Percentiles rank a stretch among this genome's conserved stretches.
Conservation (phyloP, 164 flowering plant species). For the Liriodendron chinense region DNA sequence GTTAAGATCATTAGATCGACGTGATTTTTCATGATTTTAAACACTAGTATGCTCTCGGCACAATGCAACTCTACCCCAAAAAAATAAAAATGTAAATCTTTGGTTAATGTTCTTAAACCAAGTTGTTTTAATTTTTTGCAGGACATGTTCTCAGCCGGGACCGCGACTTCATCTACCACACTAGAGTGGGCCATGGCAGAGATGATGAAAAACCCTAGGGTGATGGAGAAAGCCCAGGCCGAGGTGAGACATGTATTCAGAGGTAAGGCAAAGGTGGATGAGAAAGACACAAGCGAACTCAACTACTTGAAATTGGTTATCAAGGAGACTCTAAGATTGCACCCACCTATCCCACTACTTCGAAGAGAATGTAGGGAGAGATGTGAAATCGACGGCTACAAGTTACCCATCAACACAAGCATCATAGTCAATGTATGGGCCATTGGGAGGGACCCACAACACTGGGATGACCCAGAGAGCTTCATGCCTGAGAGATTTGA, state of each 20-base stretch:
- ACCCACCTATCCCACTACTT: constrained; percentile 39
- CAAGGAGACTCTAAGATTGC: constrained; percentile 37
- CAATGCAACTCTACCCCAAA: too few species aligned
- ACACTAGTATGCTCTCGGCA: too few species aligned
- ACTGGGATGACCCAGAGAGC: constrained; percentile 35
- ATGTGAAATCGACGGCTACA: constrained; percentile 24
- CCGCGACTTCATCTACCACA: not conserved
- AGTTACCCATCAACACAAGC: constrained; percentile 29
- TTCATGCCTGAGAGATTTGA: constrained; percentile 42
- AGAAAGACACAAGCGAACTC: not conserved
- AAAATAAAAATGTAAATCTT: too few species aligned
- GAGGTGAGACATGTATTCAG: not conserved
- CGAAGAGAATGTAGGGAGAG: constrained; percentile 31
- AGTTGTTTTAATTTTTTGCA: not conserved
- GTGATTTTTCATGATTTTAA: too few species aligned
- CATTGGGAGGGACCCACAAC: constrained; percentile 26
- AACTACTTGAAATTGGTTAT: constrained; percentile 6
- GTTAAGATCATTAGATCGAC: too few species aligned
- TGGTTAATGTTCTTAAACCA: too few species aligned
- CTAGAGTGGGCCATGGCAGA: constrained; percentile 15
- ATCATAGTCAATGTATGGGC: constrained; percentile 32
- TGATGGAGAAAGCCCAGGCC: constrained; percentile 15
- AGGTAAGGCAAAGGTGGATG: not conserved
- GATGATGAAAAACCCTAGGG: constrained; percentile 11
- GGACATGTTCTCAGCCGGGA: constrained; percentile 11